Base-by-base conservation (phyloP, 2,329 filamentous ascomycete species). In the Atkinsonella texensis region DNA sequence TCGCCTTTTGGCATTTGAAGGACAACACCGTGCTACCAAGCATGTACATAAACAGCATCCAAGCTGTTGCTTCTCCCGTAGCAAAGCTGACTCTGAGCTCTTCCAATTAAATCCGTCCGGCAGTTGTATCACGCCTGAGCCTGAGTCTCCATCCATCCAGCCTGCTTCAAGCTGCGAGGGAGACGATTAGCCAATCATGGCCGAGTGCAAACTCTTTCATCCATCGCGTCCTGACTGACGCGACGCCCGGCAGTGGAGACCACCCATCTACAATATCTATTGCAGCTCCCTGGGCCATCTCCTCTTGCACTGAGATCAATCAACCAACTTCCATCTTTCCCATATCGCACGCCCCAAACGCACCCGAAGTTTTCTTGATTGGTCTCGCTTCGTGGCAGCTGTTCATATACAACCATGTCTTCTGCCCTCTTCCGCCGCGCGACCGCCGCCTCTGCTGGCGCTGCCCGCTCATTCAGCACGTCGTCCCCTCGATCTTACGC, bases 401-500 rank as follows among this genome's bases (percentile, higher is more conserved):
- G 17, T 35, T 12, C 31, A 32, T 31, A 23, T 51, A 20, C 48
- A 53, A 51, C 23, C 44, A 75, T 74, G 67, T 75, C 73, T 53
- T 70, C 72, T 55, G 69, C 74, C 70, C 65, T 79, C 67, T 64
- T 77, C 73, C 71, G 75, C 68, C 68, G 74, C 69, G 71, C 71
- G 69, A 70, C 70, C 70, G 69, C 59, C 61, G 66, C 70, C 65
- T 70, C 70, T 64, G 70, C 73, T 59, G 59, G 71, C 53, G 60
- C 71, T 56, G 65, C 75, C 60, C 88, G 89, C 70, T 71, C 83
- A 63, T 95, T 96, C 79, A 88, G 82, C 73, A 82, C 83, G 60
- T 83, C 85, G 44, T 72, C 81, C 41, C 68, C 79, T 48, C 77
- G 80, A 56, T 70, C 76, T 56, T 63, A 93, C 58, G 87, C 93